Conservation (phyloP, 2,329 filamentous ascomycete species). For the Colletotrichum sp. region DNA sequence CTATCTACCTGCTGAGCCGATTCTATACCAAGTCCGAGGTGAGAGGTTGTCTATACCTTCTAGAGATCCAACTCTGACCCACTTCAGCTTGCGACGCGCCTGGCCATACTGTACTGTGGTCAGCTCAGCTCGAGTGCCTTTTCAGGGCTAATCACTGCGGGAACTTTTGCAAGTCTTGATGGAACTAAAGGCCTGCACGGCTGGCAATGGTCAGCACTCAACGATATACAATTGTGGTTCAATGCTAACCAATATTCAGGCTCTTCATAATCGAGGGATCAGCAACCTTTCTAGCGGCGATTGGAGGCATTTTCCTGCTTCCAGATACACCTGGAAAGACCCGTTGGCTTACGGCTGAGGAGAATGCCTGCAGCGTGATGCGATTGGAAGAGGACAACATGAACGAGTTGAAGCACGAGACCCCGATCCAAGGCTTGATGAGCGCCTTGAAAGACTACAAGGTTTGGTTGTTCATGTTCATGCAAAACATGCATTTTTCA, state of each 20-base stretch:
- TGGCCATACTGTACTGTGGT: conserved; percentile 49
- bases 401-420: neutral
- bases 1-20: conserved; percentile 47
- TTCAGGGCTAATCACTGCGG: conserved; percentile 47
- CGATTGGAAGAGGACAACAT: neutral
- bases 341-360: conserved; percentile 35
- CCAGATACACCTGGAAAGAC: conserved; percentile 35
- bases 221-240: neutral
- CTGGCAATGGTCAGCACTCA: conserved; percentile 30
- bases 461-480: conserved; percentile 33
- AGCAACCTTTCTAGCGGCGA: conserved; percentile 24
- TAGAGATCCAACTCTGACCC: neutral
- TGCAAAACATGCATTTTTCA: conserved; percentile 34
- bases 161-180: conserved; percentile 37
- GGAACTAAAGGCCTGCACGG: conserved; percentile 28
- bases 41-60: neutral
- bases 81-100: conserved; percentile 32
- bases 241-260: neutral
- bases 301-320: conserved; percentile 24
- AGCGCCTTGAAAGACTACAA: conserved; percentile 33
- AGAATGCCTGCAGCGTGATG: conserved; percentile 13
- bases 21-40: conserved; percentile 60
- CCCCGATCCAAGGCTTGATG: neutral
- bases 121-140: conserved; percentile 41
- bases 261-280: conserved; percentile 32